Evolutionary conservation across 495 filamentous ascomycete species (phyloP).

Genomic region (Neurospora sp.): DNA sequence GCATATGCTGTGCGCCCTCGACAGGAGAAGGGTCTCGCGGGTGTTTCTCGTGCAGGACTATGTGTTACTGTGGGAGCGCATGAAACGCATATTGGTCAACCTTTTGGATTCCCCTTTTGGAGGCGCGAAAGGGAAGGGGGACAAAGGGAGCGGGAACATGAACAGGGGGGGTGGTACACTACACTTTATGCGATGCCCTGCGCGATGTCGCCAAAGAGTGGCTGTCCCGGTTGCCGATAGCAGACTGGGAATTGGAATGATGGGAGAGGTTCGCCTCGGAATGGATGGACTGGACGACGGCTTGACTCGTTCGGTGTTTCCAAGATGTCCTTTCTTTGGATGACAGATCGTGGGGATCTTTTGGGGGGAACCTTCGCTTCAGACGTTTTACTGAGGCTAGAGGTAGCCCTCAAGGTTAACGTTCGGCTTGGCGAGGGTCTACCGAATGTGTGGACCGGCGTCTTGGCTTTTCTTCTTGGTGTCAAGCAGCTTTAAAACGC

Average conservation of each 20-base stretch:
- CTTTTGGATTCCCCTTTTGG: not conserved
- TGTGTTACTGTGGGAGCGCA: not conserved
- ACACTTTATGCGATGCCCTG: not conserved
- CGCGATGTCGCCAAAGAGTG: not conserved
- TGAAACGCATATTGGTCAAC: not conserved
- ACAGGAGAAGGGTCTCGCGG: not conserved
- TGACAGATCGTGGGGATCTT: not conserved
- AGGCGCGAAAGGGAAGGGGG: not conserved
- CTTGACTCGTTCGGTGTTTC: not conserved
- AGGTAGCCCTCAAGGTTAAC: not conserved
- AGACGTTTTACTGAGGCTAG: not conserved
- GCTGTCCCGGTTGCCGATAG: not conserved
- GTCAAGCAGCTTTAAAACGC: not conserved
- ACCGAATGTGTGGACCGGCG: not conserved
- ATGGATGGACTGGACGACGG: not conserved
- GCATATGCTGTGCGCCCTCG: not conserved
- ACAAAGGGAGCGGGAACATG: not conserved
- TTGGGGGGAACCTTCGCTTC: not conserved
- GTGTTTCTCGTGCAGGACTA: not conserved
- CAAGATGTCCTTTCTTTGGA: not conserved
- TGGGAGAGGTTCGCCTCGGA: not conserved
- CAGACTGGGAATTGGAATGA: not conserved
- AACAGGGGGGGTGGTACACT: not conserved
- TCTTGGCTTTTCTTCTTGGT: not conserved
- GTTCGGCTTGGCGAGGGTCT: not conserved